Percentiles rank a stretch among this genome's conserved stretches.
These are phyloP conservation scores for Lactarius deliciosus DNA, from an alignment of 768 basidiomycete genomes.

Conservation along the genomic window DNA sequence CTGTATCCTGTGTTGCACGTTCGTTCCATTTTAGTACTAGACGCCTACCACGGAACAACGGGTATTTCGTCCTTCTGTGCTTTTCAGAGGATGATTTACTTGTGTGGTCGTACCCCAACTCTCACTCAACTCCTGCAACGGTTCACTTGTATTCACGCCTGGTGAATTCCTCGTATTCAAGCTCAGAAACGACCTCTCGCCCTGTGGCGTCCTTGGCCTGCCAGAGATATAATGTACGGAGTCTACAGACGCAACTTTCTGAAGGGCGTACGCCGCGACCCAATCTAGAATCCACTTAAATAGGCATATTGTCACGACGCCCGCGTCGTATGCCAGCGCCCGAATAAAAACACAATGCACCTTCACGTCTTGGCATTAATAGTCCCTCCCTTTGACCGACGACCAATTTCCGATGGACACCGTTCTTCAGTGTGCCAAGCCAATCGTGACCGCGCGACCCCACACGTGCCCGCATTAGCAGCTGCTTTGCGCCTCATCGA, in stretches of 20 bases:
- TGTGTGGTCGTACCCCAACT: not conserved
- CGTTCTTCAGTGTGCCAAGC: constrained; percentile 6
- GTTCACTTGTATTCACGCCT: constrained; percentile 1
- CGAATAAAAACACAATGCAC: constrained; percentile 39
- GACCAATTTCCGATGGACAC: constrained; percentile 31
- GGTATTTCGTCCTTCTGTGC: too few species aligned
- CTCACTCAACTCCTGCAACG: not conserved
- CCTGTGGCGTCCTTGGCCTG: constrained; percentile 8
- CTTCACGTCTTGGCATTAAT: constrained; percentile 19
- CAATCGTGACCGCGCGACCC: not conserved
- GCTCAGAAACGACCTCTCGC: not conserved
- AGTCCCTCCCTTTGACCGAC: constrained; percentile 26
- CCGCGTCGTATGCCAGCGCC: constrained; percentile 27
- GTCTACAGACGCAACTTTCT: not conserved
- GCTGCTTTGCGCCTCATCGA: not conserved
- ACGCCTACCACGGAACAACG: too few species aligned
- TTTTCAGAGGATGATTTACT: not conserved
- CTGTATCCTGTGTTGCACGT: not conserved
- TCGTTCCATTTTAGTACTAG: not conserved
- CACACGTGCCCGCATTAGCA: not conserved
- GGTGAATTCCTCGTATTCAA: constrained; percentile 11
- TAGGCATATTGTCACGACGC: not conserved
- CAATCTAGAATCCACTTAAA: not conserved
- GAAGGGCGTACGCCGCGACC: not conserved
- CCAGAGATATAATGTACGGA: not conserved